Conservation (phyloP, 371 early-diverging fungal species). For the Mucor plumbeus region DNA sequence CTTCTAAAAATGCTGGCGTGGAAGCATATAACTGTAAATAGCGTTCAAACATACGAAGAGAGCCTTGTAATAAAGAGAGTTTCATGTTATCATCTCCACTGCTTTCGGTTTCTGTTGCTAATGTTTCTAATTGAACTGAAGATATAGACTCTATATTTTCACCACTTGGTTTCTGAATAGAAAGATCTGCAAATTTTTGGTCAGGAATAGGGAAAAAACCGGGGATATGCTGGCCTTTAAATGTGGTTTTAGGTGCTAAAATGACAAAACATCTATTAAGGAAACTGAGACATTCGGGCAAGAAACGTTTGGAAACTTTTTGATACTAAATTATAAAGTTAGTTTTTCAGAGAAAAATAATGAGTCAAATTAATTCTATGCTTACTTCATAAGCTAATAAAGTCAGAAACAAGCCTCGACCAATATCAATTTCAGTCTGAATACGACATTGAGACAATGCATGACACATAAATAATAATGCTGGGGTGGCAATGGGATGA, state of each 20-base stretch:
- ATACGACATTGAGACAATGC: slow-evolving; percentile 71
- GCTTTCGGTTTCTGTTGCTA: slow-evolving; percentile 28
- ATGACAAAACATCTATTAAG: slow-evolving; percentile 56
- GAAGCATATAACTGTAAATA: slow-evolving; percentile 63
- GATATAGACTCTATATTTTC: slow-evolving; percentile 28
- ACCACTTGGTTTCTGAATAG: slow-evolving; percentile 38
- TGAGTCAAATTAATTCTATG: not conserved
- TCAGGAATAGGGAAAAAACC: slow-evolving; percentile 57
- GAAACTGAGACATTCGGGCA: slow-evolving; percentile 86
- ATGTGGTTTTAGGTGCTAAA: slow-evolving; percentile 55
- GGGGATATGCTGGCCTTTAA: slow-evolving; percentile 37
- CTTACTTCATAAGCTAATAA: slow-evolving; percentile 71
- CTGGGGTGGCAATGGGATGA: slow-evolving; percentile 89
- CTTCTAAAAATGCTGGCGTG: slow-evolving; percentile 64
- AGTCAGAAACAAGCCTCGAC: slow-evolving; percentile 77
- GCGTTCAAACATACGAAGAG: slow-evolving; percentile 52
- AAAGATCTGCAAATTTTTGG: slow-evolving; percentile 34
- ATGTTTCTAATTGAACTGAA: slow-evolving; percentile 28
- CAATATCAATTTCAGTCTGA: slow-evolving; percentile 64
- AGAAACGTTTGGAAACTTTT: slow-evolving; percentile 75
- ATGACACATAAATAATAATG: slow-evolving; percentile 75
- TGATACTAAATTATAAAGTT: slow-evolving; percentile 57
- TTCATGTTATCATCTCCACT: slow-evolving; percentile 25
- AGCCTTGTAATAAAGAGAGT: slow-evolving; percentile 43
- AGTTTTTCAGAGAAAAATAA: not conserved